Evolutionary conservation across 306 rosid genomes (phyloP).

Genomic region (Glycine tomentella): DNA sequence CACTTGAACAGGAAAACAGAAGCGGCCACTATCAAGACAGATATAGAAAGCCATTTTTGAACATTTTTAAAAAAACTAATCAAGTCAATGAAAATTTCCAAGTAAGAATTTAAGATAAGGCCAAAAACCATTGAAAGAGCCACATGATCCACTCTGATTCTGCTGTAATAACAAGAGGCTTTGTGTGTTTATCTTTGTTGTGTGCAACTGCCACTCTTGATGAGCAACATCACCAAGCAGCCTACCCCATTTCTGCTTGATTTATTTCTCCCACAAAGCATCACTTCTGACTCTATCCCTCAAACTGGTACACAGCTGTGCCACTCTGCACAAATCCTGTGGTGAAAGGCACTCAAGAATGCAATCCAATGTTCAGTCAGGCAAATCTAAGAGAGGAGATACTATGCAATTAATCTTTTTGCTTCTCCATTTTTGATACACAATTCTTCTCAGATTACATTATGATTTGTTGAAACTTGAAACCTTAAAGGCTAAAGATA

Average conservation of each 20-base stretch:
- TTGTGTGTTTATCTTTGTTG: slow-evolving; percentile 5
- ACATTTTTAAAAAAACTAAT: slow-evolving; percentile 45
- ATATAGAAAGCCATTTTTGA: slow-evolving; percentile 62
- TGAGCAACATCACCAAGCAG: slow-evolving; percentile 52
- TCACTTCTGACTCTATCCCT: slow-evolving; percentile 18
- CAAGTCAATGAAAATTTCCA: slow-evolving; percentile 17
- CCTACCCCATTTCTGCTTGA: slow-evolving; percentile 37
- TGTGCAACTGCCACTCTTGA: slow-evolving; percentile 45
- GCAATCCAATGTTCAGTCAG: slow-evolving; percentile 29
- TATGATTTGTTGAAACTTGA: background rate
- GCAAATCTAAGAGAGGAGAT: slow-evolving; percentile 43
- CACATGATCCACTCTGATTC: slow-evolving; percentile 38
- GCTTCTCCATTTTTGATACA: background rate
- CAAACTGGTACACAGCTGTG: slow-evolving; percentile 38
- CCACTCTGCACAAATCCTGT: slow-evolving; percentile 35
- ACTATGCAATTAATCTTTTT: slow-evolving; percentile 30
- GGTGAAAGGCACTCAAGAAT: slow-evolving; percentile 44
- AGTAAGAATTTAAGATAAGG: slow-evolving; percentile 39
- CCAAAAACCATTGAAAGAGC: slow-evolving; percentile 36
- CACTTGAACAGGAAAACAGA: slow-evolving; percentile 83
- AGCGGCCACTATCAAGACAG: slow-evolving; percentile 68
- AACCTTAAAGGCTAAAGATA: too few relatives aligned
- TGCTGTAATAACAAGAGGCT: background rate
- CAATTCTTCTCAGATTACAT: background rate
- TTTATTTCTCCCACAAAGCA: slow-evolving; percentile 39